These are phyloP conservation scores for Cercospora zeae-maydis DNA, from an alignment of 2,329 filamentous ascomycete species.

Conservation along the genomic window DNA sequence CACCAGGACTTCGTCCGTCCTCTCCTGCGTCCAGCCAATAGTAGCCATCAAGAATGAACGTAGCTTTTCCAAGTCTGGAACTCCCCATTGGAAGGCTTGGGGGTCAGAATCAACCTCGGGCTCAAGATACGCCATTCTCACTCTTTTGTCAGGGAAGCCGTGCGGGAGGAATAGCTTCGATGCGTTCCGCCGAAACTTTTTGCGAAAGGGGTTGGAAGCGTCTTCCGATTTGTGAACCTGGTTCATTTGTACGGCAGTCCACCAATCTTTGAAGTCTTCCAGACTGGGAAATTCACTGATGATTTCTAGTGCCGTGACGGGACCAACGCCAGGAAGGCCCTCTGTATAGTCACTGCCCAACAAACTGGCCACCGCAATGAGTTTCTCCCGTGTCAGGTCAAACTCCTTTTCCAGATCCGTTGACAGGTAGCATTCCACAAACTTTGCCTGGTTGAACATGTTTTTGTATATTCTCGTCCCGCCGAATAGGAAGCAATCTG, in stretches of 20 bases:
- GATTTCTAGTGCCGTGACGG: constrained; percentile 91
- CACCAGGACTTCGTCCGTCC: constrained; percentile 91
- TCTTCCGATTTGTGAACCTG: constrained; percentile 59
- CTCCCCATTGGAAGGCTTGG: constrained; percentile 88
- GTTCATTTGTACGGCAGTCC: constrained; percentile 68
- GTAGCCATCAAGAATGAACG: constrained; percentile 83
- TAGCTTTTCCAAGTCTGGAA: constrained; percentile 84
- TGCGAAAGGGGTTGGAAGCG: constrained; percentile 63
- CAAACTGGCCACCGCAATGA: constrained; percentile 86
- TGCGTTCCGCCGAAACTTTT: constrained; percentile 80
- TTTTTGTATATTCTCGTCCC: constrained; percentile 98
- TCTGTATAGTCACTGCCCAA: constrained; percentile 94
- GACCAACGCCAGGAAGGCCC: constrained; percentile 83
- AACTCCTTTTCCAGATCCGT: constrained; percentile 85
- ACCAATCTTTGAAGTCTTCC: constrained; percentile 81
- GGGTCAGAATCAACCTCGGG: constrained; percentile 80
- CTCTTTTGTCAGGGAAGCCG: constrained; percentile 71
- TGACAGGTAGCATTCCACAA: constrained; percentile 89
- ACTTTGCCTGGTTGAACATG: constrained; percentile 99
- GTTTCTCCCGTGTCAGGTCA: constrained; percentile 76
- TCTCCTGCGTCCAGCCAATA: constrained; percentile 86
- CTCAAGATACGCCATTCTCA: constrained; percentile 77
- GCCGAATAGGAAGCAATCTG: constrained; percentile 93
- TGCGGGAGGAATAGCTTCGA: constrained; percentile 83
- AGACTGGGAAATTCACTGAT: constrained; percentile 82